Evolutionary conservation across 208 protist genomes (phyloP).

Genomic region (Leishmania amazonensis): DNA sequence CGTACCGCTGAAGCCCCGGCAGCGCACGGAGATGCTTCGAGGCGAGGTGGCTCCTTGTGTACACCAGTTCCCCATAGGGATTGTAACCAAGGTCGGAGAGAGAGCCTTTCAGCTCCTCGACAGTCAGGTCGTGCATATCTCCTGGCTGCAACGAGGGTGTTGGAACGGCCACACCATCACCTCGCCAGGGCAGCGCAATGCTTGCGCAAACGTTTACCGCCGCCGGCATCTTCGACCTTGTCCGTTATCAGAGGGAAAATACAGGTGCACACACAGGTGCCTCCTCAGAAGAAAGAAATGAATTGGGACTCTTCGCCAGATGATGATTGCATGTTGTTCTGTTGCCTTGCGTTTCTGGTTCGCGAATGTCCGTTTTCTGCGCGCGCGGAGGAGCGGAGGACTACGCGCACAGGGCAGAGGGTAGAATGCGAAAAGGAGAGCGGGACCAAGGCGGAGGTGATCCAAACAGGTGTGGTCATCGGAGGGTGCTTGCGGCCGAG

Average conservation of each 20-base stretch:
- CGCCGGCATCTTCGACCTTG: neutral
- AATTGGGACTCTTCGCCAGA: neutral
- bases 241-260: neutral
- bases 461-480: neutral
- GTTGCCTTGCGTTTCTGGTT: neutral
- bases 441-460: neutral
- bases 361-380: neutral
- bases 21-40: slow-evolving; percentile 38
- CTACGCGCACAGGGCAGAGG: neutral
- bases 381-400: neutral
- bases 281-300: neutral
- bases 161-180: neutral
- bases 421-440: neutral
- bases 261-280: neutral
- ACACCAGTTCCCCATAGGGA: slow-evolving; percentile 56
- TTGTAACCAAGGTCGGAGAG: slow-evolving; percentile 68
- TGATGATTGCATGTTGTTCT: neutral
- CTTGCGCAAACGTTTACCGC: neutral
- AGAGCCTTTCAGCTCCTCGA: slow-evolving; percentile 16
- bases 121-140: slow-evolving; percentile 5
- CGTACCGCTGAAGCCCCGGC: slow-evolving; percentile 40
- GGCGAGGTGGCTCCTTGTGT: slow-evolving; percentile 44
- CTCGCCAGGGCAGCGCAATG: neutral
- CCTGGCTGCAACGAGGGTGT: neutral
- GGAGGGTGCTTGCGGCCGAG: neutral